These are phyloP conservation scores for Blastomyces emzantsi DNA, from an alignment of 2,329 filamentous ascomycete genomes.

Conservation along the genomic window DNA sequence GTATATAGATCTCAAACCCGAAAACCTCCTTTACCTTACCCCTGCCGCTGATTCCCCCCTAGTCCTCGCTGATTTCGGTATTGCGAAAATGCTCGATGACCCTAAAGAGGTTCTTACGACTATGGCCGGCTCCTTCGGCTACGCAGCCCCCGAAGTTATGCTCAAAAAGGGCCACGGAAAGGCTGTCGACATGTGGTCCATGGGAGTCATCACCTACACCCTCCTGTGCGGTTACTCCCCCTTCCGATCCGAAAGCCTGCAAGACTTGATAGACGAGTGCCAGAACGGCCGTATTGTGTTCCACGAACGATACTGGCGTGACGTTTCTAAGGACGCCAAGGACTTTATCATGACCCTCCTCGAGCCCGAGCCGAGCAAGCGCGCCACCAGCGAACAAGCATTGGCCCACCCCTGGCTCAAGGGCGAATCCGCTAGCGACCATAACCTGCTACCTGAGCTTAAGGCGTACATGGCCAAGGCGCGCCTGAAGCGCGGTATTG, in stretches of 20 bases:
- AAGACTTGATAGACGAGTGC: constrained; percentile 92
- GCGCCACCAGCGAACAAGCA: constrained; percentile 71
- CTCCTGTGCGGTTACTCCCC: constrained; percentile 96
- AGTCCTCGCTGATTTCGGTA: constrained; percentile 94
- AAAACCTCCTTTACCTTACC: constrained; percentile 92
- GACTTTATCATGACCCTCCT: constrained; percentile 81
- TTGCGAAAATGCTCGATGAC: constrained; percentile 92
- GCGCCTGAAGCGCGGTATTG: constrained; percentile 84
- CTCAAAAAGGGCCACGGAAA: constrained; percentile 95
- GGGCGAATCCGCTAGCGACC: constrained; percentile 83
- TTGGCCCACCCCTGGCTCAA: constrained; percentile 80
- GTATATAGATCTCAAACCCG: constrained; percentile 78
- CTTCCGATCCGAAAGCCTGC: constrained; percentile 88
- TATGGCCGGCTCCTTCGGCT: constrained; percentile 98
- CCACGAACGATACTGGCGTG: constrained; percentile 97
- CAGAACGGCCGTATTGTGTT: constrained; percentile 76
- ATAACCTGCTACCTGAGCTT: constrained; percentile 96
- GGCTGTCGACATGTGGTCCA: constrained; percentile 98
- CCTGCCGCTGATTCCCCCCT: constrained; percentile 68
- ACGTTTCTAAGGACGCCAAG: constrained; percentile 91
- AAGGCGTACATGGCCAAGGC: constrained; percentile 86
- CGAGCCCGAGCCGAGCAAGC: constrained; percentile 65
- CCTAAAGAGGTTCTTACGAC: constrained; percentile 89
- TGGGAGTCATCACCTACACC: constrained; percentile 98
- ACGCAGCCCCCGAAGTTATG: constrained; percentile 97